Base-by-base conservation (phyloP, 208 protist species). In the Trypanosoma cruzi region DNA sequence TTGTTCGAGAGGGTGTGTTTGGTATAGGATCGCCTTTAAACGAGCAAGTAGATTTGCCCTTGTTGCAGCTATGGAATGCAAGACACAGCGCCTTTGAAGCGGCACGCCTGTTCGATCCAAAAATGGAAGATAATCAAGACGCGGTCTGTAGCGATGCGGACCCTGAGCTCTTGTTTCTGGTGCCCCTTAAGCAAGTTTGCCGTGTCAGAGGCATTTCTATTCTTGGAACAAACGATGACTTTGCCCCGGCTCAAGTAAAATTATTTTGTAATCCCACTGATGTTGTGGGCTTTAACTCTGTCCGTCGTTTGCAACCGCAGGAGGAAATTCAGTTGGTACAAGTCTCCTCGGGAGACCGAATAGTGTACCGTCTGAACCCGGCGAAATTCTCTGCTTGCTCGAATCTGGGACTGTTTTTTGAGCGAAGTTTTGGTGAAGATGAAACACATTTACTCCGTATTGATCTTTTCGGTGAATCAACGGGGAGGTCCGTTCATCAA, bases 361-460 rank as follows among this genome's bases (percentile, higher is more conserved):
- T 96, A 68, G 80, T 93, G 6, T 96, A 96, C 67, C 77, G 83
- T 26, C 56, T 96, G 13, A 94, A 91, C 58, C 49, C 88, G 3
- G 58, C 54, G 16, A 94, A 93, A 46, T 96, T 96, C 67, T 73
- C 75, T 14, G 42, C 62, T 14, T 82, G 87, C 1, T 77, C 75
- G 0, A 82, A 63, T 11, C 54, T 96, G 0, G 81, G 79, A 0
- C 74, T 96, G 16, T 77, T 90, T 46, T 93, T 96, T 63, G 85
- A 93, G 54, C 72, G 89, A 34, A 93, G 86, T 74, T 93, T 88
- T 75, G 77, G 77, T 28, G 76, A 84, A 50, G 73, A 84, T 7
- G 86, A 94, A 64, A 90, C 85, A 2, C 84, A 90, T 8, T 68
- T 96, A 18, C 74, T 93, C 32, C 84, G 91, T n/a, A 86, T 96